A percentile compares a stretch with the other conserved stretches of the same genome.
These are phyloP conservation scores for Hanseniaspora singularis DNA, from an alignment of 805 yeast species.

Conservation along the genomic window DNA sequence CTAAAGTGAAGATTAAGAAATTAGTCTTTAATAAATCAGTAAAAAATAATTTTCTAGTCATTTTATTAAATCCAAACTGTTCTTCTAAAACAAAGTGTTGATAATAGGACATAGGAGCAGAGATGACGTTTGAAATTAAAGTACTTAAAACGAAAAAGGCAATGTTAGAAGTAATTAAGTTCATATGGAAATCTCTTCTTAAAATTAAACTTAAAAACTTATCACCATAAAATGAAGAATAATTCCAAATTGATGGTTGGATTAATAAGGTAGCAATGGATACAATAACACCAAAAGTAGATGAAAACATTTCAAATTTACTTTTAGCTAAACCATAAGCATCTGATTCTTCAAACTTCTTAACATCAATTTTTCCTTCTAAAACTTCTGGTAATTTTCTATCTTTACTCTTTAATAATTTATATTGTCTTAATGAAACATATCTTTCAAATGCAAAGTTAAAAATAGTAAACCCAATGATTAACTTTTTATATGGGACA, in stretches of 20 bases:
- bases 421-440: slow-evolving; percentile 66
- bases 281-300: slow-evolving; percentile 34
- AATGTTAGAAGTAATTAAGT: slow-evolving; percentile 52
- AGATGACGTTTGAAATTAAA: slow-evolving; percentile 28
- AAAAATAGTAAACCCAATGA: slow-evolving; percentile 62
- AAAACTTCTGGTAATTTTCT: slow-evolving; percentile 57
- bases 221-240: slow-evolving; percentile 33
- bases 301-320: slow-evolving; percentile 48
- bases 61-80: slow-evolving; percentile 83
- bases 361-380: slow-evolving; percentile 53
- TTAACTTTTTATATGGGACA: slow-evolving; percentile 68
- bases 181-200: slow-evolving; percentile 21
- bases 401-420: slow-evolving; percentile 37
- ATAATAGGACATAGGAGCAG: slow-evolving; percentile 63
- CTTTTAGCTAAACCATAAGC: slow-evolving; percentile 71
- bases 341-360: slow-evolving; percentile 66
- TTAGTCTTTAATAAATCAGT: slow-evolving; percentile 56
- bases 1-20: slow-evolving; percentile 43
- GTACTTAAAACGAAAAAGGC: slow-evolving; percentile 47
- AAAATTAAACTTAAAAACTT: slow-evolving; percentile 24
- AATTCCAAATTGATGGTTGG: slow-evolving; percentile 51
- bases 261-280: slow-evolving; percentile 39
- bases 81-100: slow-evolving; percentile 82
- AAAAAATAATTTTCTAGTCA: slow-evolving; percentile 59
- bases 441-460: slow-evolving; percentile 66